Base-by-base conservation (phyloP, 257 asterid genomes). In the Solanum tarapatanum region DNA sequence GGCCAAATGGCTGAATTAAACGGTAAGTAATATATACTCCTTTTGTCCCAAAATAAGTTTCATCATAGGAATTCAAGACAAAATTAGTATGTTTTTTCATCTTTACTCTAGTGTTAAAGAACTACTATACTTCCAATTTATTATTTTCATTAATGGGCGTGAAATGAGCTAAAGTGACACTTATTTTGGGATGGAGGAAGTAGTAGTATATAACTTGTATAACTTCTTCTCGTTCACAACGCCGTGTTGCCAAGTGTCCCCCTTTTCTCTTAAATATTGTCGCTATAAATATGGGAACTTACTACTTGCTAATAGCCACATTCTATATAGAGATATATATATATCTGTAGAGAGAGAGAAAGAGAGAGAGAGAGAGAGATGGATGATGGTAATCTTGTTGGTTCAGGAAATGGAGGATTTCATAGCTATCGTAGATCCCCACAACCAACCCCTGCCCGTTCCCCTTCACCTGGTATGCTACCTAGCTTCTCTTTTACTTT, bases 161-260 rank as follows among this genome's bases (percentile, higher is more conserved):
- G 72, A 66, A 24, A 66, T 66, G 19, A 66, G 33, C 33, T 66
- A 66, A 24, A 66, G 73, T 66, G 33, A 66, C 33, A 24, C 2
- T 24, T 4, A 64, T 24, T 24, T 64, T n/a, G 32, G 6, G 2
- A 64, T 11, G 8, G 32, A 24, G 32, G 33, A 26, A 24, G 73
- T 66, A 11, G 17, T 24, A 24, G 19, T 24, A 66, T 5, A 24
- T 66, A 66, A 24, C 24, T 62, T 45, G 17, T 45, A 45, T 51
- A 51, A 51, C 64, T 84, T 90, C 88, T 89, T 90, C 94, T 93
- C 90, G 94, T 94, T 92, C 91, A 55, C 92, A 48, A 91, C 94
- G 94, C 94, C 94, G 35, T 24, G 12, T 62, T n/a, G 93, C 94
- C 95, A 94, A 93, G 94, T 90, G 95, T 69, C 4, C 60, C 13